Evolutionary conservation across 805 yeast genomes (phyloP), one percentile per base, ranked within the genome.

Genomic region (Schwanniomyces pseudopolymorphus): DNA sequence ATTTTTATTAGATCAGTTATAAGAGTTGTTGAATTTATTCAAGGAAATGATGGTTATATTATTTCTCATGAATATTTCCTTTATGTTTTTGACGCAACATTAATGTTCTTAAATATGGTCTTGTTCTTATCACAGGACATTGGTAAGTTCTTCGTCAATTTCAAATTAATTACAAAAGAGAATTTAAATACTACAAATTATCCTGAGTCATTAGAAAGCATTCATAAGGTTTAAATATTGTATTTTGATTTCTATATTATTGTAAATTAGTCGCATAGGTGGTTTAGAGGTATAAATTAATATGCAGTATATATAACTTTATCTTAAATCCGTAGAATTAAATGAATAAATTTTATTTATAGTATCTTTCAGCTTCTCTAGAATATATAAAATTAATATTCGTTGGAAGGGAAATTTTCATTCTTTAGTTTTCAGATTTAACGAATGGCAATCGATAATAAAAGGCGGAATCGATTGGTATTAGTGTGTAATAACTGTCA

Each of bases 401-500:
- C 25, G 8, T 22, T 22, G n/a, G n/a, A n/a, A n/a, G n/a, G n/a
- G n/a, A n/a, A n/a, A n/a, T 22, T 22, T 22, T 22, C 8, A 5
- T 22, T 22, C 8, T 22, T 22, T 22, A 22, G 8, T 22, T 22
- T 5, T 22, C n/a, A n/a, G 8, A 5, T 22, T 27, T 7, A 33
- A 9, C 20, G 22, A 11, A 37, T 37, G 39, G 16, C 27, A n/a
- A 2, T 14, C 8, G 19, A 24, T 21, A 31, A 16, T 24, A 55
- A 52, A 33, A 71, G 64, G 50, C 62, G 79, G 42, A 68, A 72
- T 37, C 65, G 81, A 41, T 64, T 71, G 48, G 67, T 77, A 0
- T 52, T 78, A 7, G 75, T 77, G 0, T 78, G 83, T 52, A 71
- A 69, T 21, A 69, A 70, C 33, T 78, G 82, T 48, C 65, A 78